Evolutionary conservation across 2,329 filamentous ascomycete genomes (phyloP), one percentile per base, ranked within the genome.

Genomic region (Penicillium sclerotiorum): DNA sequence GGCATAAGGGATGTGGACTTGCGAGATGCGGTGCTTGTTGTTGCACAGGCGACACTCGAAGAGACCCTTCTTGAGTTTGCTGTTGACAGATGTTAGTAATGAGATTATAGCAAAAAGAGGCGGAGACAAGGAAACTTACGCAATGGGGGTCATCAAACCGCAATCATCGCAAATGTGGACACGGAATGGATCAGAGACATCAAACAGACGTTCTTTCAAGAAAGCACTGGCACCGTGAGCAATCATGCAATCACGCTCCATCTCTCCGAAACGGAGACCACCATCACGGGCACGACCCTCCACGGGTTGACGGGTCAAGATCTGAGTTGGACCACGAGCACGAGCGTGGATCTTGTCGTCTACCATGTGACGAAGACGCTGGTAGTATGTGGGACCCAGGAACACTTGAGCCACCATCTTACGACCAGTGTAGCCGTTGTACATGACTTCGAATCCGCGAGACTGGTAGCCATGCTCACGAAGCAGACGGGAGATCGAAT

Each of bases 241-340:
- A 78, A 99, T 99, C 94, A 99, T 99, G 73, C 94, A 99, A 84
- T 99, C 95, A 78, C 95, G 93, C 76, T 99, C 95, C 94, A 99
- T 99, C 80, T 99, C 94, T 86, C 94, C 94, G 84, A 99, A 99
- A 70, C 95, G 93, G 37, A 99, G 82, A 79, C 94, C 94, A 82
- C 94, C 94, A 70, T 99, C 95, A 74, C 95, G 82, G 3, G 94
- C 94, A 84, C 95, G 89, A 88, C 94, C 94, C 76, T 99, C 94
- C 12, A 99, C 94, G 15, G 94, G 94, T 73, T 99, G 94, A 50
- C 95, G 83, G 2, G 94, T 99, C 77, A 99, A 84, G 66, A 99
- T 99, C 75, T 99, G 94, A 18, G 96, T 89, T 1, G 94, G 94
- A 28, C 95, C 94, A 70, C 94, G 88, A 12, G 95, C 94, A 74